Percentiles rank a stretch among this genome's conserved stretches.
phyloP scores from a whole-genome alignment of 305 asterid genomes.

The Solanum hybrid region DNA sequence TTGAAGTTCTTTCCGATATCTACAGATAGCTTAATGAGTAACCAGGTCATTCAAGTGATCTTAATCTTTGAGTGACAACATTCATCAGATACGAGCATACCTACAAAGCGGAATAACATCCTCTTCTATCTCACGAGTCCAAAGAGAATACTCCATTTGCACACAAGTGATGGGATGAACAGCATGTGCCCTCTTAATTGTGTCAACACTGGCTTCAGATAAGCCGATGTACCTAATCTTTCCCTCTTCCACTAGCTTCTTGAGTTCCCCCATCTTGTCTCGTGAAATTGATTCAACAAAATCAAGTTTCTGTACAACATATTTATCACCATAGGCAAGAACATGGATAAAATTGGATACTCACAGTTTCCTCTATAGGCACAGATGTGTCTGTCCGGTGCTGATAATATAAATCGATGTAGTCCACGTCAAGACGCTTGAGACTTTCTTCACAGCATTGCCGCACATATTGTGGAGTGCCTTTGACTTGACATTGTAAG shows the following conservation, averaged over 20 bases:
- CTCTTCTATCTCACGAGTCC: conserved; percentile 45
- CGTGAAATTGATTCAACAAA: neutral
- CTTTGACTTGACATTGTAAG: conserved; percentile 16
- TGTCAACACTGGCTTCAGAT: conserved; percentile 45
- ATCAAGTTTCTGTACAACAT: neutral
- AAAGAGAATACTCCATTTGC: conserved; percentile 51
- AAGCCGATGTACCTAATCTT: conserved; percentile 43
- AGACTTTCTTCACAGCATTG: conserved; percentile 46
- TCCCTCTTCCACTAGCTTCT: conserved; percentile 50
- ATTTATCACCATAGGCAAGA: neutral
- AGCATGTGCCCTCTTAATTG: conserved; percentile 44
- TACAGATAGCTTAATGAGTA: neutral
- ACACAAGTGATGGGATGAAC: conserved; percentile 49
- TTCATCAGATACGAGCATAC: conserved; percentile 10
- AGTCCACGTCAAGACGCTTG: conserved; percentile 41
- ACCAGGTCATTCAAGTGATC: neutral
- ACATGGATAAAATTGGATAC: neutral
- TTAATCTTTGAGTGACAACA: neutral
- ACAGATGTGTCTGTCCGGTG: conserved; percentile 35
- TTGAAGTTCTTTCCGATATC: neutral
- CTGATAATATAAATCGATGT: conserved; percentile 45
- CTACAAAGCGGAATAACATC: conserved; percentile 48
- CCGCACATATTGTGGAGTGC: conserved; percentile 36
- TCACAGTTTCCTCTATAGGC: conserved; percentile 54
- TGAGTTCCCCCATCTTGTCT: conserved; percentile 38